phyloP scores from a whole-genome alignment of 2,329 filamentous ascomycete species.

The Aspergillus pseudonomiae region DNA sequence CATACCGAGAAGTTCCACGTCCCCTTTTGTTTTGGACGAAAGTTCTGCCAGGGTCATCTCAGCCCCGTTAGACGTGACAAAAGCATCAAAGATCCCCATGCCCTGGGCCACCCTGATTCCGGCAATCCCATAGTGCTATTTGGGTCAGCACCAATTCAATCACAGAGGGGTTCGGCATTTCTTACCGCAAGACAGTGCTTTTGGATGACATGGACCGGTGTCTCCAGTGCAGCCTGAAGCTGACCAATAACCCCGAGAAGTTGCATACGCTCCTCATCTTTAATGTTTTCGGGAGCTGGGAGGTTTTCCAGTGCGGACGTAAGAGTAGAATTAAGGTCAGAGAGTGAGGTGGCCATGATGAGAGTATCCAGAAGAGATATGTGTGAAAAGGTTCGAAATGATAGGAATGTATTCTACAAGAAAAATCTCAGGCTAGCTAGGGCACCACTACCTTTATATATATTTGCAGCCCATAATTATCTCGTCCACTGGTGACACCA shows the following conservation, averaged over 20 bases:
- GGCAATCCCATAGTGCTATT: constrained; percentile 13
- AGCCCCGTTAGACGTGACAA: constrained; percentile 5
- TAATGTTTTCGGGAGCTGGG: constrained; percentile 17
- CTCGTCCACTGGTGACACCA: too few relatives aligned
- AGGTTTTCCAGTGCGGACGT: constrained; percentile 11
- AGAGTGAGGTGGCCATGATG: background rate
- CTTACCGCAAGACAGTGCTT: constrained; percentile 14
- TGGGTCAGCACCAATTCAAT: background rate
- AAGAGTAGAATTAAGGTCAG: constrained; percentile 3
- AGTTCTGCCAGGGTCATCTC: constrained; percentile 20
- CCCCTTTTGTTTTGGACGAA: constrained; percentile 15
- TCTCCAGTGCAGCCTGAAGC: constrained; percentile 16
- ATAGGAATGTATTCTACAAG: background rate
- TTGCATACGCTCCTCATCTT: constrained; percentile 18
- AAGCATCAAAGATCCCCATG: constrained; percentile 28
- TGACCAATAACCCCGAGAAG: constrained; percentile 13
- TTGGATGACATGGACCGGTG: constrained; percentile 10
- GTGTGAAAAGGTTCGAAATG: background rate
- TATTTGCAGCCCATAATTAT: too few relatives aligned
- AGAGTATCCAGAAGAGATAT: background rate
- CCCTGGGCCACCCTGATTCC: constrained; percentile 20
- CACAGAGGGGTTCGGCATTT: too few relatives aligned
- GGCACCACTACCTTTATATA: background rate
- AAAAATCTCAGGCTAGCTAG: background rate
- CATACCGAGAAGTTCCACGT: constrained; percentile 19